Conservation (phyloP, 129 eudicot genomes). For the Tagetes erecta region DNA sequence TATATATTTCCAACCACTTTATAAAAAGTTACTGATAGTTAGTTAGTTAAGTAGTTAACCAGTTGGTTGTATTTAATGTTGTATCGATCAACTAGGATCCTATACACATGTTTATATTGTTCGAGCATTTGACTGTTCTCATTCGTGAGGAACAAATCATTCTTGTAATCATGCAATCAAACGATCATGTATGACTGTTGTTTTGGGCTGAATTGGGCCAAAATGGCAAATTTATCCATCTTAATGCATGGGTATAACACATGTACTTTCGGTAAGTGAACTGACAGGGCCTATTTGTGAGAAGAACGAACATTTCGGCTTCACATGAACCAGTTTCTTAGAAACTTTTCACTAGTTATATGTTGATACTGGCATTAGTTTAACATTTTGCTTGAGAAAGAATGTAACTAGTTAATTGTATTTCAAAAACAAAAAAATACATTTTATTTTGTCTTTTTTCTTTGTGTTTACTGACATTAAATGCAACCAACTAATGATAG, state of each 20-base stretch:
- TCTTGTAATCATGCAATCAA: neutral
- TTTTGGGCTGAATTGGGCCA: neutral
- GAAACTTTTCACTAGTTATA: neutral
- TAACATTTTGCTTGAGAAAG: neutral
- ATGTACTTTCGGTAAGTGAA: neutral
- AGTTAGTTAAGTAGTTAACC: neutral
- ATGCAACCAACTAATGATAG: neutral
- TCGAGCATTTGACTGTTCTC: neutral
- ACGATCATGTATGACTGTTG: neutral
- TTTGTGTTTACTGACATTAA: neutral
- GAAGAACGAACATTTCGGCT: neutral
- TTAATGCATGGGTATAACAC: neutral
- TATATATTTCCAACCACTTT: conserved; percentile 4
- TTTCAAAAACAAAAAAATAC: too few species aligned
- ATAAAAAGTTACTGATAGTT: neutral
- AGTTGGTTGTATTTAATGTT: neutral
- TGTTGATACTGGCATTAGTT: neutral
- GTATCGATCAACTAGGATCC: neutral
- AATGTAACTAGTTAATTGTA: neutral
- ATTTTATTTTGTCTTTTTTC: too few species aligned
- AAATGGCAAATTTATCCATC: neutral
- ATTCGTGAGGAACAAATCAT: too few species aligned
- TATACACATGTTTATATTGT: neutral
- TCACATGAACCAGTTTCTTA: neutral
- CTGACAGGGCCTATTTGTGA: neutral